Evolutionary conservation across 176 grass and related monocot species (phyloP), one percentile per base, ranked within the genome.

Genomic region (Triticum monococcum): DNA sequence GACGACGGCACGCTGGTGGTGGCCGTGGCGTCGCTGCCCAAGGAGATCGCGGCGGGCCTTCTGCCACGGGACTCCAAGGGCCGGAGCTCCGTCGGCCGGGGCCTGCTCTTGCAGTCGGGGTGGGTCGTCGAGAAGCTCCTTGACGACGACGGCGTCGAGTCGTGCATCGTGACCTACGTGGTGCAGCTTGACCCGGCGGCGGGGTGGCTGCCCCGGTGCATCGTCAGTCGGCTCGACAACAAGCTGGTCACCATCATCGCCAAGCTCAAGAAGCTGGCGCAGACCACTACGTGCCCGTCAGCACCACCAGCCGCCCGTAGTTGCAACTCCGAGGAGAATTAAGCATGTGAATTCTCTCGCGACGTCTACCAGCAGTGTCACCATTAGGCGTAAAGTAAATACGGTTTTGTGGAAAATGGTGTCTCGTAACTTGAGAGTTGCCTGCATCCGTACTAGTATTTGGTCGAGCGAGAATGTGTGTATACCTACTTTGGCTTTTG

Each of bases 1-100:
- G 92, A 99, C 83, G 97, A 99, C 86, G 94, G 97, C 54, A 99
- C 94, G 37, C 87, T 99, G 30, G 97, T 99, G 20, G 94, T 97
- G 3, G 97, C 97, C 13, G 94, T 97, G 38, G 94, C 97, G 72
- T 94, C 92, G 85, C 89, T 99, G 72, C 97, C 97, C 26, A 99
- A 97, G 90, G 92, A 96, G 87, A 99, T 99, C 50, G 94, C 97
- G 4, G 90, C 97, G 7, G 97, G 97, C 22, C 73, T 99, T 79
- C 90, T 94, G 35, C 97, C 93, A 8, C 87, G 85, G 78, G 92
- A 88, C 73, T 35, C 66, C 43, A 32, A 41, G 69, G 68, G 77
- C 45, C 82, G 60, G 59, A 38, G 60, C 68, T 83, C 73, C 9
- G 87, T 88, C 14, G 85, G 83, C 28, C 70, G 93, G 32, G 90